These are phyloP conservation scores for Candida sp. DNA, from an alignment of 1,139 yeast species.

Conservation along the genomic window DNA sequence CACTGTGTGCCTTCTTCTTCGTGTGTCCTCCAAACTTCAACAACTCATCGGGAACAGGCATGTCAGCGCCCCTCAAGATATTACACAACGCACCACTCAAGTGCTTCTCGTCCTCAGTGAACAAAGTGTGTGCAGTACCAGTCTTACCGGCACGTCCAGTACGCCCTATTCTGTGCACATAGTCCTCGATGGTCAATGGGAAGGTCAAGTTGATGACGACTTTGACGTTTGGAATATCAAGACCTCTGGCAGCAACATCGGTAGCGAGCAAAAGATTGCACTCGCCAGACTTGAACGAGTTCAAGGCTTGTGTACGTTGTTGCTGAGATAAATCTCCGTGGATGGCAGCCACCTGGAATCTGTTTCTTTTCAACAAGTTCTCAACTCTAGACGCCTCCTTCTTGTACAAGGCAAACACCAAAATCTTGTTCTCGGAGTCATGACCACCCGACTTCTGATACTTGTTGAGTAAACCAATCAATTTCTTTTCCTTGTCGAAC, in stretches of 20 bases:
- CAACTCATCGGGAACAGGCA: constrained; percentile 96
- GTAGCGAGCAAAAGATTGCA: constrained; percentile 87
- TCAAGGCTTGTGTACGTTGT: constrained; percentile 89
- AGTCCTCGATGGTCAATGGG: constrained; percentile 98
- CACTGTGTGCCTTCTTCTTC: constrained; percentile 95
- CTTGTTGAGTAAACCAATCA: constrained; percentile 72
- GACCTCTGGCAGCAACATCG: constrained; percentile 99
- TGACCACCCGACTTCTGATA: constrained; percentile 73
- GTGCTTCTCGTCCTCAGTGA: constrained; percentile 97
- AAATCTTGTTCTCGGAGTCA: constrained; percentile 73
- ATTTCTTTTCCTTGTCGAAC: constrained; percentile 74
- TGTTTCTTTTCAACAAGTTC: constrained; percentile 69
- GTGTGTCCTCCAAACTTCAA: constrained; percentile 97
- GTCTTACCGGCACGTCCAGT: constrained; percentile 98
- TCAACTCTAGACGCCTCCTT: constrained; percentile 97
- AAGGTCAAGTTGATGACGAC: constrained; percentile 95
- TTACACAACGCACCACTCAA: constrained; percentile 94
- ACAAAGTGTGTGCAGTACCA: constrained; percentile 93
- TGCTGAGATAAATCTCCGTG: constrained; percentile 96
- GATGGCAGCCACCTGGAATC: constrained; percentile 86
- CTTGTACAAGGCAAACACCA: constrained; percentile 93
- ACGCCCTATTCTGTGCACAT: constrained; percentile 98
- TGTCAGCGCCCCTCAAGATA: constrained; percentile 91
- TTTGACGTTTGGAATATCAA: constrained; percentile 97
- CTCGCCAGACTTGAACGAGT: constrained; percentile 82